Conservation (phyloP, 257 asterid species). For the Solanum ossicruentum region DNA sequence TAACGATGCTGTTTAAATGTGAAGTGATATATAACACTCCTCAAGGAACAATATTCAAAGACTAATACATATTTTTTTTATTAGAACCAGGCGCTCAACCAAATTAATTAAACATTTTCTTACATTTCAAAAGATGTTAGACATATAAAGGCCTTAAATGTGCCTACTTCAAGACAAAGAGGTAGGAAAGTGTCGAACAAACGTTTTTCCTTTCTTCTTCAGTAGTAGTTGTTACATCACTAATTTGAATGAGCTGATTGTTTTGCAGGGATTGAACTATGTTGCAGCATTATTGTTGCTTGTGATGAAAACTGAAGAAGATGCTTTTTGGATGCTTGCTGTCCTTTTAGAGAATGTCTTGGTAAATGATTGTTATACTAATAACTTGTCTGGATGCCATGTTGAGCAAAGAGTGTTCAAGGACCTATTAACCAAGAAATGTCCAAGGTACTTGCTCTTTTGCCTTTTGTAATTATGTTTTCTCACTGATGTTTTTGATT, state of each 20-base stretch:
- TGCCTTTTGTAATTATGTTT: neutral
- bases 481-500: neutral
- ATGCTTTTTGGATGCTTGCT: slow-evolving; percentile 99
- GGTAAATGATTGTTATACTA: slow-evolving; percentile 89
- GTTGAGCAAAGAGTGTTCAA: slow-evolving; percentile 92
- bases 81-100: neutral
- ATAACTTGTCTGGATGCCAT: slow-evolving; percentile 90
- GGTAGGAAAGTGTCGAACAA: neutral
- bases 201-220: neutral
- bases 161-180: neutral
- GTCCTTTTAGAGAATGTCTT: slow-evolving; percentile 84
- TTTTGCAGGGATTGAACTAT: slow-evolving; percentile 80
- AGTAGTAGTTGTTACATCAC: neutral
- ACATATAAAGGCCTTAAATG: neutral
- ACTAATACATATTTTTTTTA: neutral
- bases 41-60: neutral
- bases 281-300: slow-evolving; percentile 89
- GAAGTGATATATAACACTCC: neutral
- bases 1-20: neutral
- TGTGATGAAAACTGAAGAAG: slow-evolving; percentile 97
- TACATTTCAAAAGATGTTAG: neutral
- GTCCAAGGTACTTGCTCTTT: slow-evolving; percentile 57
- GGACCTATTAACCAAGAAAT: slow-evolving; percentile 73
- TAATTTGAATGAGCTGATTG: neutral
- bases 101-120: neutral